Evolutionary conservation across 75 land plant species (phyloP).

Genomic region (Larix kaempferi): DNA sequence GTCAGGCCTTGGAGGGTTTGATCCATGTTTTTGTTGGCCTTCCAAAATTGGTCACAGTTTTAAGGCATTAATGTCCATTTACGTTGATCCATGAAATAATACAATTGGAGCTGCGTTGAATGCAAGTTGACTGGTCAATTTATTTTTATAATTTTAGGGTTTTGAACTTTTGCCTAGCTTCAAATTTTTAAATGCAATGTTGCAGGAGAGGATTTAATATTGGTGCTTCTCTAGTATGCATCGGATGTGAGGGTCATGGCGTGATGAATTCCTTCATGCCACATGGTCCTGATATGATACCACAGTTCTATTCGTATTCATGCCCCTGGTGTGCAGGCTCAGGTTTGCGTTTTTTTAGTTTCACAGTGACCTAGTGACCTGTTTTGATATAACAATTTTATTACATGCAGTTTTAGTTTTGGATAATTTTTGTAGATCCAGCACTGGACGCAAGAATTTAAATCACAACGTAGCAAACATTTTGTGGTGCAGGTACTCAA

Average conservation of each 20-base stretch:
- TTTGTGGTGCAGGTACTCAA: constrained; percentile 39
- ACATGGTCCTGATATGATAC: constrained; percentile 81
- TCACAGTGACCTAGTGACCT: background rate
- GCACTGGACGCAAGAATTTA: too few relatives aligned
- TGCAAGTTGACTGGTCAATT: too few relatives aligned
- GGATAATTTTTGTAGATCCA: background rate
- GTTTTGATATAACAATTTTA: background rate
- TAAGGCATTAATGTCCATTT: too few relatives aligned
- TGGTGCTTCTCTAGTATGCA: constrained; percentile 62
- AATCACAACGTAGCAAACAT: too few relatives aligned
- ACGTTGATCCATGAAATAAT: too few relatives aligned
- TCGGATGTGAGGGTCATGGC: constrained; percentile 75
- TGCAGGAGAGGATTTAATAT: constrained; percentile 80
- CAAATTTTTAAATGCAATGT: background rate
- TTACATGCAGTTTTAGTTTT: background rate
- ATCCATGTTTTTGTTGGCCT: too few relatives aligned
- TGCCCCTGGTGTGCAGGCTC: constrained; percentile 76
- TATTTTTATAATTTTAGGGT: too few relatives aligned
- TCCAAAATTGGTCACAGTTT: too few relatives aligned
- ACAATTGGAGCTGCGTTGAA: too few relatives aligned
- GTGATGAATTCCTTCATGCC: constrained; percentile 64
- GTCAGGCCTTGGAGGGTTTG: too few relatives aligned
- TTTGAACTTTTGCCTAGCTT: too few relatives aligned
- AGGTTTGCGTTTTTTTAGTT: constrained; percentile 21
- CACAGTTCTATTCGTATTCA: constrained; percentile 73